Evolutionary conservation across 208 protist genomes (phyloP).

Genomic region (Leptomonas pyrrhocoris): DNA sequence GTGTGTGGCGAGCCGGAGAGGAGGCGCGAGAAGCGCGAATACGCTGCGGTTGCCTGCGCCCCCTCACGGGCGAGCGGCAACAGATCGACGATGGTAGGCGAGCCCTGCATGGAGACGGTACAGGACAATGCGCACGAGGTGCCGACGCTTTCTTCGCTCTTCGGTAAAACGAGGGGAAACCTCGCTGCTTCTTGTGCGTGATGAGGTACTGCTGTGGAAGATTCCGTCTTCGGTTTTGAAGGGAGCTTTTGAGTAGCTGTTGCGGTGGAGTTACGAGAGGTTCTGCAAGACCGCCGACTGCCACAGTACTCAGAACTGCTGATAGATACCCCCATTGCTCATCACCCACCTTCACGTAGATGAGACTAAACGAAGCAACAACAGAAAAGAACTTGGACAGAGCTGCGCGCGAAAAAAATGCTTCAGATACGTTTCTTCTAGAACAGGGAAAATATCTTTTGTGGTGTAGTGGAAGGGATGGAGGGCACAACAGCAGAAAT

Average conservation of each 20-base stretch:
- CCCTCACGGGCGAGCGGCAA: not conserved
- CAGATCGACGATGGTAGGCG: too few relatives aligned
- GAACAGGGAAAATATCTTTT: too few relatives aligned
- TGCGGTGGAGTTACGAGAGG: not conserved
- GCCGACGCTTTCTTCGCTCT: not conserved
- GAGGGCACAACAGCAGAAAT: too few relatives aligned
- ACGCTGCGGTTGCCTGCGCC: not conserved
- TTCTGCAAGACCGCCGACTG: not conserved
- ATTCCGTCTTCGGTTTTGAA: not conserved
- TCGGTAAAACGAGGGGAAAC: not conserved
- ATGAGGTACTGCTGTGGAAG: not conserved
- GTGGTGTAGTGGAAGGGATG: too few relatives aligned
- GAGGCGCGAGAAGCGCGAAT: not conserved
- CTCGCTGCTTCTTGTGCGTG: not conserved
- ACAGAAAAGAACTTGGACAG: conserved; percentile 1
- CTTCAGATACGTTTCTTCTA: too few relatives aligned
- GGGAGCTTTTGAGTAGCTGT: not conserved
- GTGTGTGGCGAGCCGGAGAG: too few relatives aligned
- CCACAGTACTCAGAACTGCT: not conserved
- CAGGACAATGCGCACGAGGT: not conserved
- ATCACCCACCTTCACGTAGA: too few relatives aligned
- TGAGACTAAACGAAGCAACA: not conserved
- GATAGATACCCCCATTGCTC: not conserved
- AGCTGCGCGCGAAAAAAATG: not conserved
- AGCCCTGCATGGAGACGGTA: not conserved